These are phyloP conservation scores for Magnolia changhungtana DNA, from an alignment of 164 flowering plant genomes.

Conservation along the genomic window DNA sequence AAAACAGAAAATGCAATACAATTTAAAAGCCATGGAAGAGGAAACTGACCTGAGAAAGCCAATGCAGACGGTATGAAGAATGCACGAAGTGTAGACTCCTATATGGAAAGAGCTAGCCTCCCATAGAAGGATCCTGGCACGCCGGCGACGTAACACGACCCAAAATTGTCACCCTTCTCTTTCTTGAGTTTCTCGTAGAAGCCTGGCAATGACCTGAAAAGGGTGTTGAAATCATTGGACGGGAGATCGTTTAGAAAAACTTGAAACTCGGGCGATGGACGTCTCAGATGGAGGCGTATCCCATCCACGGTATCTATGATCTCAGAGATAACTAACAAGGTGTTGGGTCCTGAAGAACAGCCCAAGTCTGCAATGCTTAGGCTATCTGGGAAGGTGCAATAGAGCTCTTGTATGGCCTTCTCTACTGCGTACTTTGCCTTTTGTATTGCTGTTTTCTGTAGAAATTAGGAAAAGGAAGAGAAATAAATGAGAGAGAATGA, in stretches of 20 bases:
- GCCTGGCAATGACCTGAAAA: conserved; percentile 31
- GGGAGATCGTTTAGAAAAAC: conserved; percentile 58
- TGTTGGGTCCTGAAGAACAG: conserved; percentile 72
- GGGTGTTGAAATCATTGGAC: conserved; percentile 48
- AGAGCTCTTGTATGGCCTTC: conserved; percentile 38
- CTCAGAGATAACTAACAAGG: conserved; percentile 32
- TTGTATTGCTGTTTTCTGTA: conserved; percentile 2
- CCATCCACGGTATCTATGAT: conserved; percentile 25
- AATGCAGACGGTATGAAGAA: too few species aligned
- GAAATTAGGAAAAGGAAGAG: background rate
- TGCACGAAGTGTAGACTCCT: too few species aligned
- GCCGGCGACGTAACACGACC: conserved; percentile 42
- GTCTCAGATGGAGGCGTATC: conserved; percentile 7
- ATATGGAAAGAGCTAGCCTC: conserved; percentile 58
- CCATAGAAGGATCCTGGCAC: conserved; percentile 57
- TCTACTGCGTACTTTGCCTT: conserved; percentile 24
- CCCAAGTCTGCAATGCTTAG: conserved; percentile 60
- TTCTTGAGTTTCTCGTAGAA: conserved; percentile 23
- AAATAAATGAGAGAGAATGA: conserved; percentile 6
- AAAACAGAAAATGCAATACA: too few species aligned
- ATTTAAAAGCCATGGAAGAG: too few species aligned
- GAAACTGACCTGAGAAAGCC: too few species aligned
- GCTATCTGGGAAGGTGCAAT: conserved; percentile 12
- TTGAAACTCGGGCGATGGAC: conserved; percentile 30
- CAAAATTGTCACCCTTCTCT: conserved; percentile 15